Base-by-base conservation (phyloP, 2,329 filamentous ascomycete genomes). In the Coniella lustricola region DNA sequence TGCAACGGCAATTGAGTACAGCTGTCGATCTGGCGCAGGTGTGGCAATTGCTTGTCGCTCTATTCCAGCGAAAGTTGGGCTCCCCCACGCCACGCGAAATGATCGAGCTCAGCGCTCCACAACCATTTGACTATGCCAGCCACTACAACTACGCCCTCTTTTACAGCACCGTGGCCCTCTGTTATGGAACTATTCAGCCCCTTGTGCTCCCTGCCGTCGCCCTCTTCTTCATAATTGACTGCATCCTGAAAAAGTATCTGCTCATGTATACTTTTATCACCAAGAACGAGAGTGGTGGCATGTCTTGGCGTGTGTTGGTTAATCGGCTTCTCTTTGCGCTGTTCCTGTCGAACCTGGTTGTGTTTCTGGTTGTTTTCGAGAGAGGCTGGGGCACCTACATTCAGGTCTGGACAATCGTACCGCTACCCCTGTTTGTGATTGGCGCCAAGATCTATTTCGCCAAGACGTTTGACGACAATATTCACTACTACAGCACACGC, bases 101-200 rank as follows among this genome's bases (percentile, higher is more conserved):
- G 57, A 97, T 97, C 57, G 88, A 95, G 64, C 79, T 93, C 61
- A 95, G 90, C 1, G 93, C 93, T 3, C 93, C 93, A 1, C 90
- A 88, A 2, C 75, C 87, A 0, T 96, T 98, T 64, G 90, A 97
- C 57, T 97, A 96, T 61, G 89, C 93, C 50, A 89, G 82, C 58
- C 97, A 97, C 69, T 98, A 96, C 76, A 97, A 96, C 66, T 97
- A 95, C 65, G 96, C 96, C 67, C 74, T 97, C 25, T 98, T 88
- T 69, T 98, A 97, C 69, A 76, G 86, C 20, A 96, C 91, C 0
- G 87, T 97, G 29, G 85, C 89, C 0, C 73, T 98, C 14, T 89
- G 84, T 59, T 96, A 93, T 61, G 82, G 85, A 2, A 81, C 83
- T 2, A 75, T 97, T 45, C 93, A 97, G 65, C 93, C 93, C 0